Base-by-base conservation (phyloP, 306 rosid species). In the Sesbania bispinosa region DNA sequence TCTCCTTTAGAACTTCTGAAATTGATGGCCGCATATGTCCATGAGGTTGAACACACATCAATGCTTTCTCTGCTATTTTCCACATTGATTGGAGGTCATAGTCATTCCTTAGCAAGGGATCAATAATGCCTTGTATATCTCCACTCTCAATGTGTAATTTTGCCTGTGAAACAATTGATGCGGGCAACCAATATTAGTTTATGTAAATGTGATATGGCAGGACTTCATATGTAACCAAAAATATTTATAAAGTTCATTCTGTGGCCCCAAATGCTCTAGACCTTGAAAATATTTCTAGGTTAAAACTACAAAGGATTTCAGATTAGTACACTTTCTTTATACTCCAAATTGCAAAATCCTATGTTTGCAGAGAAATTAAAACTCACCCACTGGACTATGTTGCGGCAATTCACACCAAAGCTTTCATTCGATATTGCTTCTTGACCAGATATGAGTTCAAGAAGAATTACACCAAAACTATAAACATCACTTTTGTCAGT, bases 21-120 rank as follows among this genome's bases (percentile, higher is more conserved):
- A 94, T 94, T 9, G 97, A 86, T 7, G 99, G 99, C 55, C 99
- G 66, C 97, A 85, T 81, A 51, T 86, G 79, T 29, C 96, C 99
- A 8, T 94, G 95, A 18, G 97, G 88, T 78, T 86, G 92, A 54
- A 91, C 97, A 62, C 99, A 94, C 97, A 91, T 87, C 87, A 94
- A 78, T 6, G 99, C 99, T 82, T 83, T 94, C 86, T 94, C 99
- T 6, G 99, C 99, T 55, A 94, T 91, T 83, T 94, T 94, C 99
- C 99, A 94, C 91, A 94, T 89, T 7, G 99, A 94, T 69, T 94
- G 99, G 30, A 94, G 85, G 72, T 94, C 95, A 50, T 83, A 94
- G 5, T 94, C 89, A 19, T 72, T 77, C 0, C 13, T 75, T 24
- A 94, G 79, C 4, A 85, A 62, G 6, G 97, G 91, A 79, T 94